phyloP scores from a whole-genome alignment of 169 alveolate genomes.

The Cardiosporidium cionae region DNA sequence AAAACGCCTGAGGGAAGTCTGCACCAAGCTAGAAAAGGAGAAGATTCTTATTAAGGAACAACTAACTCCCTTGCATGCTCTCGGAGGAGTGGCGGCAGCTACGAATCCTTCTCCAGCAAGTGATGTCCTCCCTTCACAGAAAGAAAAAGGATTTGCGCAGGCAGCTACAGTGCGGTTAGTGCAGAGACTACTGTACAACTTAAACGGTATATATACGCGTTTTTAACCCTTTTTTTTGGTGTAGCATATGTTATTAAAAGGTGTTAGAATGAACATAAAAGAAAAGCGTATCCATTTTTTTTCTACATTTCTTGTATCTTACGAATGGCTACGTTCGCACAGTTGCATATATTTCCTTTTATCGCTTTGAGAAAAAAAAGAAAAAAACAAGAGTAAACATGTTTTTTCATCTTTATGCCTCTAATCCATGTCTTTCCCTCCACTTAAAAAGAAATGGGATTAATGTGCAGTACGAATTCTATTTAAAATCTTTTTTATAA shows the following conservation, averaged over 20 bases:
- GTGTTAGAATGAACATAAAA: too few relatives aligned
- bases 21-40: slow-evolving; percentile 19
- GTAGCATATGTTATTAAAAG: background rate
- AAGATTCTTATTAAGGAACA: slow-evolving; percentile 15
- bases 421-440: too few relatives aligned
- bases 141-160: background rate
- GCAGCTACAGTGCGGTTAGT: background rate
- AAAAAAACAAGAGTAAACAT: too few relatives aligned
- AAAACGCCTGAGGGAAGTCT: slow-evolving; percentile 27
- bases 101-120: background rate
- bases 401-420: too few relatives aligned
- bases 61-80: background rate
- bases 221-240: background rate
- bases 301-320: too few relatives aligned
- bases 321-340: too few relatives aligned
- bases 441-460: too few relatives aligned
- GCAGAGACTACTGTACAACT: background rate
- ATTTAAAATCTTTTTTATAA: too few relatives aligned
- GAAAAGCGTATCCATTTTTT: too few relatives aligned
- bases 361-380: too few relatives aligned
- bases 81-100: background rate
- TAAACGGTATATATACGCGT: background rate
- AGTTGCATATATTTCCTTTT: too few relatives aligned
- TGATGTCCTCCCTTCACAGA: background rate
- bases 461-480: too few relatives aligned